Evolutionary conservation across 805 yeast species (phyloP), one percentile per base, ranked within the genome.

Genomic region (Zygoascus bituminiphila): DNA sequence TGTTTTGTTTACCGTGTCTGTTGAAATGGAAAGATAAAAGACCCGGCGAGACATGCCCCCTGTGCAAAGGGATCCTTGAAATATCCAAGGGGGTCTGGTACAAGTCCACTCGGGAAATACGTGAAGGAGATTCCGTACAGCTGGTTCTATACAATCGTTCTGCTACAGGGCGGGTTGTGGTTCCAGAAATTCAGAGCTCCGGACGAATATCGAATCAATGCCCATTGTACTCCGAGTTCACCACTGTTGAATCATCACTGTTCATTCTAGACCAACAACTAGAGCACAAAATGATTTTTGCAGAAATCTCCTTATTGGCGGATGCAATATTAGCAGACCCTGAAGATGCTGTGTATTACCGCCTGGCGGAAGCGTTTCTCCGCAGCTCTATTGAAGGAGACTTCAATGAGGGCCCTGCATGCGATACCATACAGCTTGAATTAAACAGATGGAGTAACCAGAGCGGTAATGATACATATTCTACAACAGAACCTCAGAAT

Each of bases 1-100:
- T 51, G 8, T 51, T 46, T 25, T 51, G 53, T 35, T 19, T 47
- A 31, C 48, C 42, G n/a, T 51, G 53, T 31, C 19, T 51, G 25
- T 17, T 41, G 20, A 38, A 44, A 39, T 51, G 39, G 35, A 37
- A 23, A 42, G 33, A 43, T 2, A 22, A 21, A 14, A 22, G 41
- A 26, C 21, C 19, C n/a, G 46, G 45, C 17, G 41, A 23, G 35
- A 29, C 4, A 12, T 51, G 53, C 35, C 50, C 53, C 10, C 39
- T 51, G 35, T 51, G 53, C 22, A 29, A 35, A 14, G 33, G 40
- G 42, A n/a, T 45, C n/a, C 20, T 51, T 14, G 8, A 29, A 29
- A 15, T 29, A 38, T 43, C 25, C n/a, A 33, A 17, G 17, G 25
- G 45, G 39, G 49, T 29, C 42, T 50, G 12, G 33, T 51, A 19